Conservation (phyloP, 1,139 yeast species). For the Suhomyces yuchorum region DNA sequence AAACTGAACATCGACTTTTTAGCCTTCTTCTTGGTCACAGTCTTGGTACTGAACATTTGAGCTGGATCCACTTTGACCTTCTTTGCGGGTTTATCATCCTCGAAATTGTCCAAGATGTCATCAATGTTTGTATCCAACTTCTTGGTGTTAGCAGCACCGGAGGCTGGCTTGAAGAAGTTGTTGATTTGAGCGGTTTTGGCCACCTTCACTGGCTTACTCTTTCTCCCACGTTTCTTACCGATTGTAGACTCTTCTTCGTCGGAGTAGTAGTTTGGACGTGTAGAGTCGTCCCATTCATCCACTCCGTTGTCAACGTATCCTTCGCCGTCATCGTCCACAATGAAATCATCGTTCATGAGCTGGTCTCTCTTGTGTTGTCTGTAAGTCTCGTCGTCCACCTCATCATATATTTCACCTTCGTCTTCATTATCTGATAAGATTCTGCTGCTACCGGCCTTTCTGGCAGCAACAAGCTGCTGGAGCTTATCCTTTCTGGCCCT, state of each 20-base stretch:
- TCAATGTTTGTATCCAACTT: conserved; percentile 43
- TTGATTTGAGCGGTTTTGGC: conserved; percentile 54
- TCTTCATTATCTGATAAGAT: conserved; percentile 26
- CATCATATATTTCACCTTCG: conserved; percentile 69
- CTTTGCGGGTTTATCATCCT: conserved; percentile 26
- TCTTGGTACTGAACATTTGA: conserved; percentile 10
- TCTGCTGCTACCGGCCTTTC: conserved; percentile 37
- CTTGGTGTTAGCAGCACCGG: conserved; percentile 33
- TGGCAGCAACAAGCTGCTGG: conserved; percentile 44
- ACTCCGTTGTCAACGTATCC: conserved; percentile 92
- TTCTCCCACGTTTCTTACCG: conserved; percentile 32
- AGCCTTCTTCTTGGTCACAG: conserved; percentile 14
- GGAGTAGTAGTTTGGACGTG: conserved; percentile 52
- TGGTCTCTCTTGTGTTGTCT: conserved; percentile 77
- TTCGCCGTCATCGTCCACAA: conserved; percentile 88
- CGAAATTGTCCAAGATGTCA: conserved; percentile 49
- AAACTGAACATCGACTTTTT: conserved; percentile 28
- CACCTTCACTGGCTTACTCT: conserved; percentile 42
- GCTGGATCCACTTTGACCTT: conserved; percentile 21
- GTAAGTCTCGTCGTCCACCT: conserved; percentile 79
- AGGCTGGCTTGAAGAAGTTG: conserved; percentile 54
- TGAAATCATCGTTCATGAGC: conserved; percentile 85
- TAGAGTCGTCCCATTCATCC: conserved; percentile 77
- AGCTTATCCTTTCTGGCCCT: conserved; percentile 39
- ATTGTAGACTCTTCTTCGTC: conserved; percentile 49